Conservation (phyloP, 208 protist genomes). For the Crithidia thermophila region DNA sequence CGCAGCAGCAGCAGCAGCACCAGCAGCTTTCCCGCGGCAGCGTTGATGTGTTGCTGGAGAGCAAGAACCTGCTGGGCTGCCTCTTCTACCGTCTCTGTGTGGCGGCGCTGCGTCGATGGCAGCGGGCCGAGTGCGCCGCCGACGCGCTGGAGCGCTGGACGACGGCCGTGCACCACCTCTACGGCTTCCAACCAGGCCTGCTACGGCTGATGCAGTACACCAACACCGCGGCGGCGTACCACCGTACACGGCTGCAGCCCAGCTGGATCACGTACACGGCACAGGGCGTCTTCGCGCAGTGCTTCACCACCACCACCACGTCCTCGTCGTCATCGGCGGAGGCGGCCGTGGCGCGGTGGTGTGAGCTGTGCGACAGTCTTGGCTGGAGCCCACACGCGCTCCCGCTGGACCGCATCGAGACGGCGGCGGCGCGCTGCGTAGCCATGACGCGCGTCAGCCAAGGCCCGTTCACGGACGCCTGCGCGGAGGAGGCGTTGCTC, state of each 20-base stretch:
- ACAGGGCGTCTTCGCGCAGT: conserved; percentile 50
- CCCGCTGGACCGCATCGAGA: conserved; percentile 39
- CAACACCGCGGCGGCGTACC: conserved; percentile 25
- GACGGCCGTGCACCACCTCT: conserved; percentile 38
- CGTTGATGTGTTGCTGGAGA: background rate
- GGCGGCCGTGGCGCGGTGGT: conserved; percentile 37
- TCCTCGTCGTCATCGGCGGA: conserved; percentile 10
- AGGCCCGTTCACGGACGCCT: conserved; percentile 16
- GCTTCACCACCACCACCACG: conserved; percentile 23
- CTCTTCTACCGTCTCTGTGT: conserved; percentile 36
- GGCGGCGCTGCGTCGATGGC: conserved; percentile 26
- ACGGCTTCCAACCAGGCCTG: conserved; percentile 42
- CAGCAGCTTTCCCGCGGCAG: too few species aligned
- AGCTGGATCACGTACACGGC: conserved; percentile 45
- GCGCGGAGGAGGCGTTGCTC: conserved; percentile 51
- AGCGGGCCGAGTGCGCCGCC: conserved; percentile 11
- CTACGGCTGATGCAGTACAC: conserved; percentile 21
- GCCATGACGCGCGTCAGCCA: conserved; percentile 26
- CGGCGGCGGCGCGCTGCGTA: conserved; percentile 33
- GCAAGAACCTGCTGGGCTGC: conserved; percentile 11
- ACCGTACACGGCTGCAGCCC: conserved; percentile 26
- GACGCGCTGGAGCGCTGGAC: conserved; percentile 49
- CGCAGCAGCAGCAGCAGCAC: conserved; percentile 15
- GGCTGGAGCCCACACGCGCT: conserved; percentile 65
- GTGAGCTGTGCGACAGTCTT: conserved; percentile 44